Conservation (phyloP, 345 rosid species). For the Eucalyptus sideroxylon region DNA sequence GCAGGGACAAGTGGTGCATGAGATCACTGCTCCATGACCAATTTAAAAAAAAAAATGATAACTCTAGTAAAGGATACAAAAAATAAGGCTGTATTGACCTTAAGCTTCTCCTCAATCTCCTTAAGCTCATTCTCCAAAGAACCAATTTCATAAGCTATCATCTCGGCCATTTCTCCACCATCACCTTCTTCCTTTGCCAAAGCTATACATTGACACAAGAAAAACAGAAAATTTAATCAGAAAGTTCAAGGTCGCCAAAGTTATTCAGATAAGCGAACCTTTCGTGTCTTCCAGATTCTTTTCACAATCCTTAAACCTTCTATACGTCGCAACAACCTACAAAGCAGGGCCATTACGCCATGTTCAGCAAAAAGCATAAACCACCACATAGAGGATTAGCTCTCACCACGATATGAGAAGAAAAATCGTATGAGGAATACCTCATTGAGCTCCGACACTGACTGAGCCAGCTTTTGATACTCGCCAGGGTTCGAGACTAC, state of each 20-base stretch:
- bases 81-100: conserved; percentile 24
- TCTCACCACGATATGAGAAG: background rate
- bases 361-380: background rate
- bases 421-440: conserved; percentile 11
- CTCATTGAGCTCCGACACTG: conserved; percentile 83
- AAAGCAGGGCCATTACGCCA: background rate
- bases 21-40: background rate
- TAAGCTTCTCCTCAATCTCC: conserved; percentile 76
- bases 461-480: conserved; percentile 84
- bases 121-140: conserved; percentile 53
- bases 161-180: conserved; percentile 92
- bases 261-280: conserved; percentile 23
- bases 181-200: conserved; percentile 61
- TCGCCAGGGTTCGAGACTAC: conserved; percentile 68
- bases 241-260: background rate
- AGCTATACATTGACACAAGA: conserved; percentile 17
- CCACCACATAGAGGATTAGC: background rate
- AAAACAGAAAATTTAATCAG: background rate
- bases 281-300: conserved; percentile 66
- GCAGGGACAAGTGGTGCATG: background rate
- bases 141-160: conserved; percentile 68
- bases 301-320: conserved; percentile 79
- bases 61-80: background rate
- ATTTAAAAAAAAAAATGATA: background rate
- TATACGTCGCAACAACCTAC: conserved; percentile 65